These are phyloP conservation scores for Bacidia rubella DNA, from an alignment of 495 filamentous ascomycete genomes.

Conservation along the genomic window DNA sequence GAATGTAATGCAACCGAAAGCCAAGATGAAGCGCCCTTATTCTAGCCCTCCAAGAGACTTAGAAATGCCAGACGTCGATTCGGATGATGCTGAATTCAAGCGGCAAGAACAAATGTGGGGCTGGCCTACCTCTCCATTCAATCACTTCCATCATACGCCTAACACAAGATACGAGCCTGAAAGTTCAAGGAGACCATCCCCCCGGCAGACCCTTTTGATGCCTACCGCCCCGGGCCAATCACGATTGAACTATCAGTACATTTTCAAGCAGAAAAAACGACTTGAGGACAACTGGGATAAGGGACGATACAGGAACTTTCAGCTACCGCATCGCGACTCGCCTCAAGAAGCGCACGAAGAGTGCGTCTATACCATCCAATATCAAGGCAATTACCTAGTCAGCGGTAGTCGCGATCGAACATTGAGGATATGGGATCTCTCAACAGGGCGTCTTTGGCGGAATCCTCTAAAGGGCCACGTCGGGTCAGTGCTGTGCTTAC, in stretches of 20 bases:
- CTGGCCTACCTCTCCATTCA: neutral
- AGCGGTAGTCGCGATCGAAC: slow-evolving; percentile 85
- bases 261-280: slow-evolving; percentile 75
- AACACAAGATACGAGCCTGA: neutral
- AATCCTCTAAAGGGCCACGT: slow-evolving; percentile 60
- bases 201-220: slow-evolving; percentile 8
- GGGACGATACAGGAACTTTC: slow-evolving; percentile 71
- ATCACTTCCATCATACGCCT: neutral
- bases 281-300: slow-evolving; percentile 87
- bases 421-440: slow-evolving; percentile 80
- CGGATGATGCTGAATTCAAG: neutral
- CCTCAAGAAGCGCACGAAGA: slow-evolving; percentile 76
- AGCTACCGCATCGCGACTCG: slow-evolving; percentile 71
- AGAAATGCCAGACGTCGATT: slow-evolving; percentile 31
- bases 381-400: slow-evolving; percentile 70
- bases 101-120: neutral
- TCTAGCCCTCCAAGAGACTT: neutral
- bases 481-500: slow-evolving; percentile 85
- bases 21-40: neutral
- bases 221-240: slow-evolving; percentile 6
- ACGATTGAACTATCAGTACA: slow-evolving; percentile 66
- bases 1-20: neutral
- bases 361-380: slow-evolving; percentile 93
- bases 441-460: slow-evolving; percentile 60
- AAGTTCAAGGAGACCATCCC: slow-evolving; percentile 21